Evolutionary conservation across 768 basidiomycete genomes (phyloP), one percentile per base, ranked within the genome.

Genomic region (Hortiboletus campestris): DNA sequence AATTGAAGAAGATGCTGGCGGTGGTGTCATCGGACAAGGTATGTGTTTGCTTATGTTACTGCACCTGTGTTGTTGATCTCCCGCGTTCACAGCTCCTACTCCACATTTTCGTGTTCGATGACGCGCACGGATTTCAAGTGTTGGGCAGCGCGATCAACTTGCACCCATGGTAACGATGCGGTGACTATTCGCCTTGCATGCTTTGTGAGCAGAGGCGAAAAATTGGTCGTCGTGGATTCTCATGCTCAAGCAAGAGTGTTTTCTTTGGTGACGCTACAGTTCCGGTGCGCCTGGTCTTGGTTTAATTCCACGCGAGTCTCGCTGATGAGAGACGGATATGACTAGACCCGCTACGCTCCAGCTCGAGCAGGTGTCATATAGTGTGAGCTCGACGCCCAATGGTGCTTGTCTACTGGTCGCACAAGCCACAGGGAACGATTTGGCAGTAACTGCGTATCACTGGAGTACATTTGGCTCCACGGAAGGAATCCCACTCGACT

Each of bases 381-480:
- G 56, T 47, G 16, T 64, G 58, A n/a, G 70, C 61, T 76, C 81
- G 2, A 76, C 83, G 0, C 81, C 83, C 0, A 84, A 84, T 58
- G 82, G 81, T 0, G 72, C 83, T 20, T 84, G 83, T 58, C 62
- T 85, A n/a, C 36, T 84, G 22, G 64, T 74, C 2, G 59, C 72
- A 7, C 69, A 75, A 36, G 47, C 49, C 2, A 49, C 61, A 29
- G 58, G 28, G 28, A 53, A 4, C 38, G 48, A 43, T 45, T 20
- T 67, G 46, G 19, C 40, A 1, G 22, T 80, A 5, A 73, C 68
- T 2, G 77, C 77, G 0, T 83, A 79, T 58, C 85, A 85, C 59
- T 83, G 79, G 80, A 71, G 68, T 12, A 80, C 81, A 1, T 84
- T 86, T 54, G 85, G 84, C 4, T 77, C 80, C 0, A 70, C 75